Evolutionary conservation across 169 alveolate genomes (phyloP).

Genomic region (Plasmodium vinckei): DNA sequence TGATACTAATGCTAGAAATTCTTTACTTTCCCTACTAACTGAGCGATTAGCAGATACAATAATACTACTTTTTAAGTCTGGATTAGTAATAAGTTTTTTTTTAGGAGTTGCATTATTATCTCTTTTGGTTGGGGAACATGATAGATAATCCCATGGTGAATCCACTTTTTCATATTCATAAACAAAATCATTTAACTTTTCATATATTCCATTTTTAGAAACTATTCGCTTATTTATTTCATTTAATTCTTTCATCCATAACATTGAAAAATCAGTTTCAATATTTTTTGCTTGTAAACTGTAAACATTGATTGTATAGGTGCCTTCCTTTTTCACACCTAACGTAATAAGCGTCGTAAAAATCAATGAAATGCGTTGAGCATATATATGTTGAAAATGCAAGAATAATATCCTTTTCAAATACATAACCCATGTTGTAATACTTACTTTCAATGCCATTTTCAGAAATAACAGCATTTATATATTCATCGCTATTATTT

Average conservation of each 20-base stretch:
- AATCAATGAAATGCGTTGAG: neutral
- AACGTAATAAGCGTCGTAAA: no score
- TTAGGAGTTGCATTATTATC: no score
- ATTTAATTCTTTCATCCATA: conserved; percentile 29
- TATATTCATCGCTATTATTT: conserved; percentile 13
- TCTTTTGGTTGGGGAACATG: no score
- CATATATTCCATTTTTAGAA: no score
- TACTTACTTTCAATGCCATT: conserved; percentile 20
- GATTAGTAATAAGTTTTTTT: no score
- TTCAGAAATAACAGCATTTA: conserved; percentile 14
- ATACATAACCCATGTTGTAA: neutral
- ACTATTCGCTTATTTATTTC: no score
- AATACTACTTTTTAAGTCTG: no score
- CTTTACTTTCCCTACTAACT: no score
- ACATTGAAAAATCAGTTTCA: neutral
- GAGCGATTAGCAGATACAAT: no score
- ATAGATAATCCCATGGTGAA: no score
- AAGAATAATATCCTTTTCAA: neutral
- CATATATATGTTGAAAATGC: neutral
- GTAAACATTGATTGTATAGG: conserved; percentile 7
- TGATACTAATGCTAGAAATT: neutral
- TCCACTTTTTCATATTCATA: no score
- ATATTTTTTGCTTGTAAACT: conserved; percentile 38
- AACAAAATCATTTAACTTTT: no score
- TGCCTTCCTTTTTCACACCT: conserved; percentile 10